phyloP scores from a whole-genome alignment of 2,329 filamentous ascomycete genomes.

The Arthrobotrys sinensis region DNA sequence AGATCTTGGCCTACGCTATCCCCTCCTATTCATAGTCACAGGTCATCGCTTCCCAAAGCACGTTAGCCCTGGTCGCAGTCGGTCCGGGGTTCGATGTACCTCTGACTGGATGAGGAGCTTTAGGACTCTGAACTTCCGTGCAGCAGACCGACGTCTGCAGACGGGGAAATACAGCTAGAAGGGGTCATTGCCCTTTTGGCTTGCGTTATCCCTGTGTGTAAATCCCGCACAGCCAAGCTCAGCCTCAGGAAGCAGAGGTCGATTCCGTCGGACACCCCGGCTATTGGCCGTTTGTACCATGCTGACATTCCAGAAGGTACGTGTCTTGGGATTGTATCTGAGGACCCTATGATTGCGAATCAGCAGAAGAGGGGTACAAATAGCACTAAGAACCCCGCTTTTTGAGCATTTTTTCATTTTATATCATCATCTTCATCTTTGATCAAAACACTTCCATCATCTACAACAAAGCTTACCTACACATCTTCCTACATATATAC shows the following conservation, averaged over 20 bases:
- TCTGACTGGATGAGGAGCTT: slow-evolving; percentile 28
- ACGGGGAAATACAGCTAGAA: slow-evolving; percentile 24
- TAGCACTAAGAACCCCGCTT: slow-evolving; percentile 56
- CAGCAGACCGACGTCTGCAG: slow-evolving; percentile 45
- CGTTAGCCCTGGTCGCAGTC: slow-evolving; percentile 47
- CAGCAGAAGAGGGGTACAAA: slow-evolving; percentile 58
- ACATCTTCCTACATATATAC: slow-evolving; percentile 16
- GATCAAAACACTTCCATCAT: slow-evolving; percentile 17
- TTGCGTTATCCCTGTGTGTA: slow-evolving; percentile 58
- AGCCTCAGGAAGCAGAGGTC: slow-evolving; percentile 40
- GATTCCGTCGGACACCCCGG: slow-evolving; percentile 55
- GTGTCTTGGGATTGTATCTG: slow-evolving; percentile 23
- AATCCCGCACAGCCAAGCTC: slow-evolving; percentile 61
- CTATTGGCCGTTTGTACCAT: slow-evolving; percentile 54
- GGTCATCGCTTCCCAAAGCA: slow-evolving; percentile 47
- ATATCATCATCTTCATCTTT: slow-evolving; percentile 40
- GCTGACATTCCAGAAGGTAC: slow-evolving; percentile 59
- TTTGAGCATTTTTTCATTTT: slow-evolving; percentile 10
- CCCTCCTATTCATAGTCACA: slow-evolving; percentile 44
- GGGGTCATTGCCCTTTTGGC: slow-evolving; percentile 59
- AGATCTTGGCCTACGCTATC: slow-evolving; percentile 55
- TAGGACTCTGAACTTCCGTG: slow-evolving; percentile 10
- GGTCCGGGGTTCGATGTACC: slow-evolving; percentile 27
- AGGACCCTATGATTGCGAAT: slow-evolving; percentile 49
- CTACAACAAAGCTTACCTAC: slow-evolving; percentile 18